Percentiles rank a stretch among this genome's conserved stretches.
Conservation (phyloP, 225 moss, liverwort and hornwort species). For the Sphagnum contortum region DNA sequence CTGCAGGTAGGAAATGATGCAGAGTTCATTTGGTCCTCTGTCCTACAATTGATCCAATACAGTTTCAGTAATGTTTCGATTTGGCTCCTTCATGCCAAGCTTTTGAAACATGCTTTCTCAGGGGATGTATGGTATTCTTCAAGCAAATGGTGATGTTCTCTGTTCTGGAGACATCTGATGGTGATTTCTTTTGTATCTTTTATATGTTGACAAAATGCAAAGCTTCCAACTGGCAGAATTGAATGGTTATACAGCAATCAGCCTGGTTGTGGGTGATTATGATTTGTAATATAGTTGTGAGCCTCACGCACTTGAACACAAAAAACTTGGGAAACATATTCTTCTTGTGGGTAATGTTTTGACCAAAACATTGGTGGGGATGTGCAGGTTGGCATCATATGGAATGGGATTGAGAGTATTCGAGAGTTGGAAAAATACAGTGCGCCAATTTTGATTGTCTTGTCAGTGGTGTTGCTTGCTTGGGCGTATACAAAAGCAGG, state of each 20-base stretch:
- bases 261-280: neutral
- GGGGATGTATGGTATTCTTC: too few species aligned
- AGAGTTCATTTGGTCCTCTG: neutral
- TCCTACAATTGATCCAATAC: neutral
- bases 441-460: constrained; percentile 68
- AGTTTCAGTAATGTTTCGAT: neutral
- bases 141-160: too few species aligned
- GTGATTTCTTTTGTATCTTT: too few species aligned
- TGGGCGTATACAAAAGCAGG: constrained; percentile 75
- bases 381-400: constrained; percentile 66
- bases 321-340: too few species aligned
- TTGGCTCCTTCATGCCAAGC: neutral
- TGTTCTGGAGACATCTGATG: too few species aligned
- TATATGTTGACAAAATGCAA: too few species aligned
- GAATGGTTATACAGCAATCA: neutral
- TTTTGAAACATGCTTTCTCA: too few species aligned
- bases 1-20: constrained; percentile 39
- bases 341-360: neutral
- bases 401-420: constrained; percentile 89
- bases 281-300: neutral
- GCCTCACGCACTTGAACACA: too few species aligned
- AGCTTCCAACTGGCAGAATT: too few species aligned
- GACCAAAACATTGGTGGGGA: neutral
- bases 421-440: constrained; percentile 81
- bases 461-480: constrained; percentile 61